A percentile compares a stretch with the other conserved stretches of the same genome.
Evolutionary conservation across 495 filamentous ascomycete species (phyloP).

Genomic region (Lophiotrema nucula): DNA sequence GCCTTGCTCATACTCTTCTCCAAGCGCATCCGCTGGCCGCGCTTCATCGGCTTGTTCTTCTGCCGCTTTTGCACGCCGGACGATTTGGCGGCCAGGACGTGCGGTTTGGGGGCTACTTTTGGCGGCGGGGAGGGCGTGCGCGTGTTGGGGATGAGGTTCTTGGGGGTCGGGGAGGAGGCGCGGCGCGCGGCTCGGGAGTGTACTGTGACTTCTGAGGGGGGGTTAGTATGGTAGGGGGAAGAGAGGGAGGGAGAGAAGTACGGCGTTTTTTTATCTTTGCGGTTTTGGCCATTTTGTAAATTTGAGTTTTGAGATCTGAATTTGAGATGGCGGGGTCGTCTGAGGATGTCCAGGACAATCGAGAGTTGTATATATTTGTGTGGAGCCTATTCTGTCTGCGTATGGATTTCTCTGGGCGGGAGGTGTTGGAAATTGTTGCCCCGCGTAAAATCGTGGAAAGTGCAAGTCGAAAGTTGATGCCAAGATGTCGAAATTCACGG

Average conservation of each 20-base stretch:
- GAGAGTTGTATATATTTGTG: background rate
- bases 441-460: no score
- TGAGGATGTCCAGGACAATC: background rate
- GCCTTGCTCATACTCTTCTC: slow-evolving; percentile 74
- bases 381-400: background rate
- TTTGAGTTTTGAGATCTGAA: background rate
- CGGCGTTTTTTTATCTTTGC: slow-evolving; percentile 33
- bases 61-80: slow-evolving; percentile 65
- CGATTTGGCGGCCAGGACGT: slow-evolving; percentile 60
- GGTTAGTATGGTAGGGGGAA: slow-evolving; percentile 37
- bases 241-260: background rate
- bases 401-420: no score
- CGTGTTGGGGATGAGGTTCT: slow-evolving; percentile 61
- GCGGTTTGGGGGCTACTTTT: slow-evolving; percentile 50
- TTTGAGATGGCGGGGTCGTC: background rate
- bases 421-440: no score
- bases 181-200: slow-evolving; percentile 75
- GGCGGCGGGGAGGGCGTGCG: background rate
- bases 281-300: slow-evolving; percentile 24
- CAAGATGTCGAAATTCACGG: no score
- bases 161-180: slow-evolving; percentile 70
- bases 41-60: slow-evolving; percentile 58
- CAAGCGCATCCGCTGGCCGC: slow-evolving; percentile 64
- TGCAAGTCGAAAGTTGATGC: no score
- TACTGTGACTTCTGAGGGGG: slow-evolving; percentile 46